A percentile compares a stretch with the other conserved stretches of the same genome.
Evolutionary conservation across 176 grass and related monocot genomes (phyloP).

Genomic region (bread wheat (Triticum aestivum)): IWGSC_CS_RefSeq_v2.1 NC_057811.1:79820219-79820718

Average conservation of each 20-base stretch:
- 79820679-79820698: conserved; percentile 62
- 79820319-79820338: conserved; percentile 95
- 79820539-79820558: not conserved
- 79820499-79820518: not conserved
- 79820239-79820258: not conserved
- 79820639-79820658: conserved; percentile 67
- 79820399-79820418: conserved; percentile 22
- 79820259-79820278: not conserved
- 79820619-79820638: conserved; percentile 90
- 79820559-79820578: not conserved
- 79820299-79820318: conserved; percentile 53
- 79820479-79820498: not conserved
- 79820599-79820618: not conserved
- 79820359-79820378: conserved; percentile 81
- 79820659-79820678: conserved; percentile 72
- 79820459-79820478: not conserved
- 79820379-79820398: conserved; percentile 98
- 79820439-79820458: not conserved
- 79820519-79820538: not conserved
- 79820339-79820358: conserved; percentile 92
- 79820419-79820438: not conserved
- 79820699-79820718: conserved; percentile 86
- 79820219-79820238: not conserved
- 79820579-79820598: conserved; percentile 1
- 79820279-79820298: not conserved